Percentiles rank a stretch among this genome's conserved stretches.
phyloP scores from a whole-genome alignment of 345 rosid genomes.

The Brassica carinata region DNA sequence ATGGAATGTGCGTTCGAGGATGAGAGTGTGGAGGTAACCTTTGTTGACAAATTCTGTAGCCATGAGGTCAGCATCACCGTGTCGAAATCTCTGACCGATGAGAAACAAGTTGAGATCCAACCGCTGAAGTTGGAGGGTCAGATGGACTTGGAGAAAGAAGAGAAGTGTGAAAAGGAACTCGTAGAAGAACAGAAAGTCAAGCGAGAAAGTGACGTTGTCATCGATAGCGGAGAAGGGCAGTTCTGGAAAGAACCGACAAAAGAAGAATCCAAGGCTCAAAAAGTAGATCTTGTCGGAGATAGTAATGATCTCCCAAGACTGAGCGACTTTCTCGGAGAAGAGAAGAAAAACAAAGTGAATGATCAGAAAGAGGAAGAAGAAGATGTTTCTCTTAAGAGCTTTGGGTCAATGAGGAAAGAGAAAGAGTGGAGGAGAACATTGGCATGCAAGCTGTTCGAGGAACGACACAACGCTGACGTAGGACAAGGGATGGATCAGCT shows the following conservation, averaged over 20 bases:
- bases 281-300: slow-evolving; percentile 28
- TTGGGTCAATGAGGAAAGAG: slow-evolving; percentile 82
- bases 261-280: slow-evolving; percentile 57
- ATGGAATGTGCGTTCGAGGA: slow-evolving; percentile 33
- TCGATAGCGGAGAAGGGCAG: slow-evolving; percentile 50
- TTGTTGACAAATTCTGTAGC: slow-evolving; percentile 43
- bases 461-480: slow-evolving; percentile 58
- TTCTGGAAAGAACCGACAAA: slow-evolving; percentile 35
- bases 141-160: slow-evolving; percentile 20
- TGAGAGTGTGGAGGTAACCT: slow-evolving; percentile 35
- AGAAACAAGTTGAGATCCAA: slow-evolving; percentile 29
- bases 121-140: slow-evolving; percentile 29
- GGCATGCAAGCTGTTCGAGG: slow-evolving; percentile 92
- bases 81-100: neutral
- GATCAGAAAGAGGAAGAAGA: slow-evolving; percentile 23
- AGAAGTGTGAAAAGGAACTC: slow-evolving; percentile 51
- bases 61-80: slow-evolving; percentile 36
- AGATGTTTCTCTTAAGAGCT: slow-evolving; percentile 47
- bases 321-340: slow-evolving; percentile 29
- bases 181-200: slow-evolving; percentile 55
- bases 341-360: slow-evolving; percentile 23
- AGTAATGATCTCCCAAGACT: slow-evolving; percentile 38
- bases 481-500: slow-evolving; percentile 86
- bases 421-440: slow-evolving; percentile 97
- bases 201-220: slow-evolving; percentile 37